Percentiles rank a stretch among this genome's conserved stretches.
Evolutionary conservation across 2,329 filamentous ascomycete genomes (phyloP).

Genomic region (Xylariaceae sp.): DNA sequence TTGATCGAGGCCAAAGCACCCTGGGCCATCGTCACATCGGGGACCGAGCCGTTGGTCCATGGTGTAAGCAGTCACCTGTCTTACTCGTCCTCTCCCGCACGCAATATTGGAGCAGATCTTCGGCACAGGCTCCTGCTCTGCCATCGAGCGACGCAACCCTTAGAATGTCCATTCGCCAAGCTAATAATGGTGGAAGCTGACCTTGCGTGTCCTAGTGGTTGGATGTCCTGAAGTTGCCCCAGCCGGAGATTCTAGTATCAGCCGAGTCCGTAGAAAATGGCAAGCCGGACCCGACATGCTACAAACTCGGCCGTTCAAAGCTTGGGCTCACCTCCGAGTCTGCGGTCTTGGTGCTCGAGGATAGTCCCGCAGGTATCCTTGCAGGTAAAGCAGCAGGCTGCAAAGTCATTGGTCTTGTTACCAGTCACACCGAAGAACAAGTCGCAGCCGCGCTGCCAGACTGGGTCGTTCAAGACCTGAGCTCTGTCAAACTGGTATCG

Average conservation of each 20-base stretch:
- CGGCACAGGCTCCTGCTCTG: too few relatives aligned
- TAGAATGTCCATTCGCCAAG: too few relatives aligned
- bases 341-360: slow-evolving; percentile 74
- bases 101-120: too few relatives aligned
- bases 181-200: too few relatives aligned
- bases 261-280: slow-evolving; percentile 72
- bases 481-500: slow-evolving; percentile 63
- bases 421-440: slow-evolving; percentile 73
- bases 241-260: slow-evolving; percentile 64
- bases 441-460: slow-evolving; percentile 74
- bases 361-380: slow-evolving; percentile 79
- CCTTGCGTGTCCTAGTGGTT: slow-evolving; percentile 49
- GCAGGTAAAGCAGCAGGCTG: slow-evolving; percentile 84
- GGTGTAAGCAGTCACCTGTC: slow-evolving; percentile 37
- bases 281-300: slow-evolving; percentile 75
- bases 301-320: slow-evolving; percentile 61
- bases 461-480: slow-evolving; percentile 79
- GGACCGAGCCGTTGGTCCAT: slow-evolving; percentile 61
- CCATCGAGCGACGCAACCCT: too few relatives aligned
- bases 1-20: slow-evolving; percentile 60
- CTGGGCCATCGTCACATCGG: slow-evolving; percentile 86
- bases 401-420: slow-evolving; percentile 77
- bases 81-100: too few relatives aligned
- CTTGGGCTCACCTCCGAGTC: slow-evolving; percentile 49
- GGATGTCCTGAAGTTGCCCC: slow-evolving; percentile 59